A percentile compares a stretch with the other conserved stretches of the same genome.
These are phyloP conservation scores for Leishmania mexicana DNA, from an alignment of 208 protist genomes.

Conservation along the genomic window DNA sequence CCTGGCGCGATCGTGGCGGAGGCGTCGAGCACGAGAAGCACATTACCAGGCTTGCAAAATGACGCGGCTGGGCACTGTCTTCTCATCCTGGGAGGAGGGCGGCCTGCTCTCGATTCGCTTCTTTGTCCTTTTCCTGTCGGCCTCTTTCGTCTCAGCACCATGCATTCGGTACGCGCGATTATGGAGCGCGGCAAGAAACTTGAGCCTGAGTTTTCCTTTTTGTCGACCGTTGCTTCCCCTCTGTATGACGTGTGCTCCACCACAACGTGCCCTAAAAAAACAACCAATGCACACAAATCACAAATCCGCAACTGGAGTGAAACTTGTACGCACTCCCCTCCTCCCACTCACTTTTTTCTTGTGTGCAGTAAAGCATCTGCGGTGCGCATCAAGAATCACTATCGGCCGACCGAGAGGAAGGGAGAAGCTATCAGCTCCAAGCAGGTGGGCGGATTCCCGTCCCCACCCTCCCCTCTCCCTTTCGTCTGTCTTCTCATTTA, in stretches of 20 bases:
- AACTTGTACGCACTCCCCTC: neutral
- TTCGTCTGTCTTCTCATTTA: neutral
- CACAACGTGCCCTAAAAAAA: neutral
- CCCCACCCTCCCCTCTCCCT: neutral
- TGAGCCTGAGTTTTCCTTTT: neutral
- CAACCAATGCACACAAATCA: neutral
- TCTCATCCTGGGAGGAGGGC: neutral
- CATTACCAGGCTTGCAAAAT: neutral
- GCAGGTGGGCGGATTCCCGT: neutral
- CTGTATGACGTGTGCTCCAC: slow-evolving; percentile 3
- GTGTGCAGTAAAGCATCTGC: neutral
- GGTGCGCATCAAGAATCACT: neutral
- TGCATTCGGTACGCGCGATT: neutral
- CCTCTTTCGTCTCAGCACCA: neutral
- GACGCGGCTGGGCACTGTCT: neutral
- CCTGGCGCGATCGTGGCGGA: neutral
- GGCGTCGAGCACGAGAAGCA: neutral
- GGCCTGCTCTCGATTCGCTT: neutral
- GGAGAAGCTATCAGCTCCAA: neutral
- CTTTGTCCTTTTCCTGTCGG: neutral
- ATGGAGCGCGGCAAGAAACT: neutral
- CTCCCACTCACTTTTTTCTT: neutral
- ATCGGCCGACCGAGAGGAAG: neutral
- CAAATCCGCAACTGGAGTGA: neutral
- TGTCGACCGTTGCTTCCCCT: neutral